Evolutionary conservation across 148 eudicot species (phyloP).

Genomic region (Vaccinium corymbosum): DNA sequence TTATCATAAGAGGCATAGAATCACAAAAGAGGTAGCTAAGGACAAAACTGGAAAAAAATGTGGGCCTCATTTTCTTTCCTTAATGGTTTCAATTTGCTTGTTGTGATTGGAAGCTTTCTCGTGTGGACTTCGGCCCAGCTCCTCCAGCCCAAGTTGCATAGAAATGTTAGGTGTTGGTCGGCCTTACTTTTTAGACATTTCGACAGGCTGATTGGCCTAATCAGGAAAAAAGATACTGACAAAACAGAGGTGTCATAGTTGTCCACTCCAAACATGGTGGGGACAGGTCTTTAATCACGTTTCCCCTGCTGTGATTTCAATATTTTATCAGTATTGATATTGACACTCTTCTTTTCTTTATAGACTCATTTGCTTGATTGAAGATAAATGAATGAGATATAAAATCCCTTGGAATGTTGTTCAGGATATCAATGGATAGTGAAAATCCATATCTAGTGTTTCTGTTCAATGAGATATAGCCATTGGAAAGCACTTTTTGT

Average conservation of each 20-base stretch:
- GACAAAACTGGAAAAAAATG: neutral
- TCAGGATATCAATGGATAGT: too few relatives aligned
- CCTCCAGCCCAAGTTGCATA: neutral
- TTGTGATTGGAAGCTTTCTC: neutral
- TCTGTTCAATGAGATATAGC: too few relatives aligned
- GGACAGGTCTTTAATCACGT: too few relatives aligned
- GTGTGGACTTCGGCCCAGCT: neutral
- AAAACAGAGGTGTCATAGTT: neutral
- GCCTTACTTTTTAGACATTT: neutral
- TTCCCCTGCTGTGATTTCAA: too few relatives aligned
- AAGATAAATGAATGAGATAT: too few relatives aligned
- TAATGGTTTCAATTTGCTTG: neutral
- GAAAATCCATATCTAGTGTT: too few relatives aligned
- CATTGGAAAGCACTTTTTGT: too few relatives aligned
- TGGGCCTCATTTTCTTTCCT: neutral
- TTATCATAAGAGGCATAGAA: neutral
- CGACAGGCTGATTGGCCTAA: neutral
- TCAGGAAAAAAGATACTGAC: neutral
- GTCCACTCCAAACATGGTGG: neutral
- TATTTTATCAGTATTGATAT: too few relatives aligned
- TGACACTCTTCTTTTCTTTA: too few relatives aligned
- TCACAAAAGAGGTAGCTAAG: neutral
- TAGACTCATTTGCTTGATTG: too few relatives aligned
- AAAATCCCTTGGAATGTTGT: too few relatives aligned
- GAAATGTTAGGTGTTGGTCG: neutral